These are phyloP conservation scores for Sordariomycetes sp. DNA, from an alignment of 2,329 filamentous ascomycete species.

Conservation along the genomic window DNA sequence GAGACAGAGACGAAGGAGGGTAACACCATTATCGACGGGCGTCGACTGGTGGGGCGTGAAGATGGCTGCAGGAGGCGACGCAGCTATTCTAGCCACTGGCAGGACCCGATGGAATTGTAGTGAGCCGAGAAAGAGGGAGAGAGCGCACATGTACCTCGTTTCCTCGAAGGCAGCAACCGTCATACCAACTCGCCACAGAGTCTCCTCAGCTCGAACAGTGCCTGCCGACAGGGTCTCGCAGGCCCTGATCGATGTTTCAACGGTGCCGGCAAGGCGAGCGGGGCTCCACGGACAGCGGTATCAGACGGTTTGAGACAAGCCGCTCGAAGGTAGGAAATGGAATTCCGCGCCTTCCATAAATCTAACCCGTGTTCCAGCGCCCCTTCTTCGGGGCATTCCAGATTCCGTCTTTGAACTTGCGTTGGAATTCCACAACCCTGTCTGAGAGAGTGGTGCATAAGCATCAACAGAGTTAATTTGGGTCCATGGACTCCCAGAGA, in stretches of 20 bases:
- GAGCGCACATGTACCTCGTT: background rate
- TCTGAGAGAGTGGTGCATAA: background rate
- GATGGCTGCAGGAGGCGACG: background rate
- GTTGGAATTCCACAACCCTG: background rate
- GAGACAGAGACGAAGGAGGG: background rate
- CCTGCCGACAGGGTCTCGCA: background rate
- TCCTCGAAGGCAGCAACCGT: background rate
- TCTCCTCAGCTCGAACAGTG: background rate
- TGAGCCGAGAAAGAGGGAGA: background rate
- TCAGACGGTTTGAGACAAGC: background rate
- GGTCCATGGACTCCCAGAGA: background rate
- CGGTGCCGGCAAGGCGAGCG: background rate
- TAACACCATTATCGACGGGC: background rate
- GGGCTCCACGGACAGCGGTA: background rate
- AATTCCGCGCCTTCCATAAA: background rate
- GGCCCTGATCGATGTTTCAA: background rate
- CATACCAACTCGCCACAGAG: background rate
- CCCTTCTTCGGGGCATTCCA: background rate
- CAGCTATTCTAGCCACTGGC: background rate
- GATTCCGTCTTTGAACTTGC: background rate
- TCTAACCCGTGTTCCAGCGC: background rate
- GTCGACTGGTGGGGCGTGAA: background rate
- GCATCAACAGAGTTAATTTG: background rate
- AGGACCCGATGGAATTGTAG: background rate
- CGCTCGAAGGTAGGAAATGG: background rate